These are phyloP conservation scores for Acer saccharum DNA, from an alignment of 345 rosid species.

Conservation along the genomic window DNA sequence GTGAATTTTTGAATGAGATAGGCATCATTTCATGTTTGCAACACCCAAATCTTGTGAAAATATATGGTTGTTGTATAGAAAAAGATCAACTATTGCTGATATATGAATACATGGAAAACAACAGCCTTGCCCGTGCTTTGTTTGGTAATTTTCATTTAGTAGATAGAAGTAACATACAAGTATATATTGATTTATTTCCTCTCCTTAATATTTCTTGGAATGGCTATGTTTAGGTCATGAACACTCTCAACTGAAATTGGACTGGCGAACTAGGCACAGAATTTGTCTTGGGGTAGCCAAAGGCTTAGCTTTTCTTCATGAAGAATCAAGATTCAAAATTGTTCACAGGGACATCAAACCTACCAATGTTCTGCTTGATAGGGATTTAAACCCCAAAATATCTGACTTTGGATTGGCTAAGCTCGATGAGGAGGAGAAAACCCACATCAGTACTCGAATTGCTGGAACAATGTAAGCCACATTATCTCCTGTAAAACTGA, in stretches of 20 bases:
- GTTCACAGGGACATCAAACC: constrained; percentile 72
- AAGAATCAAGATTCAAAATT: constrained; percentile 60
- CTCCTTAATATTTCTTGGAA: not conserved
- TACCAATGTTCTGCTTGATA: constrained; percentile 55
- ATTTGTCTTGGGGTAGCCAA: constrained; percentile 59
- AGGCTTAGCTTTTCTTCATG: constrained; percentile 62
- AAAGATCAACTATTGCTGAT: constrained; percentile 29
- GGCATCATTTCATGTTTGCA: constrained; percentile 28
- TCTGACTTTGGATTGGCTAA: constrained; percentile 71
- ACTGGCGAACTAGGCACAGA: constrained; percentile 50
- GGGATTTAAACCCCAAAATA: constrained; percentile 54
- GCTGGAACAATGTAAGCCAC: constrained; percentile 62
- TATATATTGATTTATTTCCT: not conserved
- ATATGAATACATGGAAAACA: constrained; percentile 36
- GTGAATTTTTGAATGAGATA: constrained; percentile 34
- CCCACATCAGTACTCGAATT: constrained; percentile 61
- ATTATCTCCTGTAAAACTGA: not conserved
- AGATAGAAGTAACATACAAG: not conserved
- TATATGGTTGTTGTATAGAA: constrained; percentile 35
- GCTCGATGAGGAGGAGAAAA: constrained; percentile 53
- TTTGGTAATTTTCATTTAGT: constrained; percentile 25
- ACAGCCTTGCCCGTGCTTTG: constrained; percentile 27
- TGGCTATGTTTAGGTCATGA: constrained; percentile 34
- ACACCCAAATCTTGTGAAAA: constrained; percentile 35
- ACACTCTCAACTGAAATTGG: constrained; percentile 36